Evolutionary conservation across 208 protist genomes (phyloP).

Genomic region (Leptomonas seymouri): DNA sequence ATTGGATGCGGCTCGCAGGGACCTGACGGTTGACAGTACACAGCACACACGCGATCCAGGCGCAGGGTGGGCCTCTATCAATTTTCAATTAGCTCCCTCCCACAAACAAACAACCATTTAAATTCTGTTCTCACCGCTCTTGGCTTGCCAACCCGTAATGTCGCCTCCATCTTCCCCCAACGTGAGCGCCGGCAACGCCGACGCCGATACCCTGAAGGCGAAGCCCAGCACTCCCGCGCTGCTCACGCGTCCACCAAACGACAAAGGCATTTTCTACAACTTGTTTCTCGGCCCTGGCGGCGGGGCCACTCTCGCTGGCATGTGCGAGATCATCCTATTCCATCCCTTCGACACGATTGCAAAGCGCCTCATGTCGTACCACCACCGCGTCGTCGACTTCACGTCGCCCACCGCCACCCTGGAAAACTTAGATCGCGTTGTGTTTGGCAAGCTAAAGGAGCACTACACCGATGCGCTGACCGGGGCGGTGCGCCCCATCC

Average conservation of each 20-base stretch:
- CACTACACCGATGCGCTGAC: conserved; percentile 20
- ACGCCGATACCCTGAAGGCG: background rate
- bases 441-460: conserved; percentile 47
- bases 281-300: conserved; percentile 54
- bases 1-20: no score
- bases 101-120: no score
- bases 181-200: conserved; percentile 54
- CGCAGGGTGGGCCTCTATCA: no score
- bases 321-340: conserved; percentile 80
- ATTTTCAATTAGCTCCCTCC: no score
- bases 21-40: no score
- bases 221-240: background rate
- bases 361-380: conserved; percentile 84
- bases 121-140: no score
- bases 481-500: conserved; percentile 26
- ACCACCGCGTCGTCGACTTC: conserved; percentile 51
- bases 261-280: conserved; percentile 36
- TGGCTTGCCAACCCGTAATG: background rate
- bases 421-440: conserved; percentile 42
- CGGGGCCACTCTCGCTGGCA: conserved; percentile 65
- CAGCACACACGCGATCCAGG: no score
- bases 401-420: conserved; percentile 30
- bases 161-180: background rate
- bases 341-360: conserved; percentile 88
- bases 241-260: conserved; percentile 12